Evolutionary conservation across 2,329 filamentous ascomycete species (phyloP).

Genomic region (Aspergillus ochraceus): DNA sequence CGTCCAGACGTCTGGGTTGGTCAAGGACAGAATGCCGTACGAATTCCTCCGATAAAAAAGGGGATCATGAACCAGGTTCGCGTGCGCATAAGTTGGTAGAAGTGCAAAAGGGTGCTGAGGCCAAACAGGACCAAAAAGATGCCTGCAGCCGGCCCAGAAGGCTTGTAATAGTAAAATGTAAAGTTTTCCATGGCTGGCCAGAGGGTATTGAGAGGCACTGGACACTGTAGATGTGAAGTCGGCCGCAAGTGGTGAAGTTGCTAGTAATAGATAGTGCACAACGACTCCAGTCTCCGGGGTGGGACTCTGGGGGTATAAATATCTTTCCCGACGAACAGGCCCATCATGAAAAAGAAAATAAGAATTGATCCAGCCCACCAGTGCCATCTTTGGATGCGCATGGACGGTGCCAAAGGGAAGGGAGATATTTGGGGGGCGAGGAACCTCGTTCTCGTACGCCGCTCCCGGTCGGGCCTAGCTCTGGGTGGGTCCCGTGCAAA

Average conservation of each 20-base stretch:
- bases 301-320: background rate
- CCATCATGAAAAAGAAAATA: background rate
- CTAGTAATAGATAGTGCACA: background rate
- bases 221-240: background rate
- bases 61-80: constrained; percentile 31
- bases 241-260: too few relatives aligned
- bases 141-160: constrained; percentile 21
- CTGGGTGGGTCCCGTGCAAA: too few relatives aligned
- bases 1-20: background rate
- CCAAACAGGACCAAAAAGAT: constrained; percentile 27
- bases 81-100: constrained; percentile 26
- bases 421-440: too few relatives aligned
- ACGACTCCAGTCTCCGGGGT: background rate
- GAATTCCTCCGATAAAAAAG: constrained; percentile 34
- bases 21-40: constrained; percentile 25
- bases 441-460: background rate
- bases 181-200: background rate
- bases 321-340: background rate
- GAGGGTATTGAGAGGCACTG: background rate
- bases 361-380: too few relatives aligned
- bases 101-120: constrained; percentile 22
- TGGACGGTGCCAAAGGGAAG: too few relatives aligned
- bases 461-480: background rate
- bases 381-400: too few relatives aligned
- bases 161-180: constrained; percentile 26